Evolutionary conservation across 2,329 filamentous ascomycete genomes (phyloP).

Genomic region (Penicillium freii): DNA sequence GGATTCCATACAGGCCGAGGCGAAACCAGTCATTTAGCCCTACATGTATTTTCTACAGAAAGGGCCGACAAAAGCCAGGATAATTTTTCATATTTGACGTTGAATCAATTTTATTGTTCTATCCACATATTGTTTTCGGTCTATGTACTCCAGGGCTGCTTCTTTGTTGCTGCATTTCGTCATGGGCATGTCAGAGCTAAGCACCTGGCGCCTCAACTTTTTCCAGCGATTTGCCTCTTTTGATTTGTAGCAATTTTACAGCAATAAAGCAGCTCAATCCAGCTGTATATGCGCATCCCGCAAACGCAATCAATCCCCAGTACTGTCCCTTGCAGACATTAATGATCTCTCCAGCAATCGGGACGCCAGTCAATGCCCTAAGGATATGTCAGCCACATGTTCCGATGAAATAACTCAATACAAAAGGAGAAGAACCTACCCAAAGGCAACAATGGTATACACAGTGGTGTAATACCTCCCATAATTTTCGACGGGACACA

Average conservation of each 20-base stretch:
- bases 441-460: conserved; percentile 33
- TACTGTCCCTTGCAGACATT: conserved; percentile 27
- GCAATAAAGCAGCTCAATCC: conserved; percentile 16
- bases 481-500: conserved; percentile 45
- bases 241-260: conserved; percentile 8
- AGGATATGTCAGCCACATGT: conserved; percentile 1
- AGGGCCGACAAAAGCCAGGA: not conserved
- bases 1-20: not conserved
- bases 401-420: not conserved
- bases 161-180: not conserved
- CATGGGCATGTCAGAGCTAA: conserved; percentile 10
- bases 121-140: not conserved
- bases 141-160: not conserved
- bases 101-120: not conserved
- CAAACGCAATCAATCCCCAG: conserved; percentile 28
- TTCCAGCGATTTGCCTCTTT: conserved; percentile 1
- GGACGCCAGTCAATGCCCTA: conserved; percentile 28
- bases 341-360: conserved; percentile 31
- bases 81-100: not conserved
- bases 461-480: conserved; percentile 41
- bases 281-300: conserved; percentile 17
- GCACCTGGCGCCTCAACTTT: not conserved
- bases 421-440: conserved; percentile 8
- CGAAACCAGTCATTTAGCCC: not conserved
- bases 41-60: not conserved